A percentile compares a stretch with the other conserved stretches of the same genome.
Evolutionary conservation across 2,329 filamentous ascomycete genomes (phyloP).

Genomic region (Epichloe bromicola): DNA sequence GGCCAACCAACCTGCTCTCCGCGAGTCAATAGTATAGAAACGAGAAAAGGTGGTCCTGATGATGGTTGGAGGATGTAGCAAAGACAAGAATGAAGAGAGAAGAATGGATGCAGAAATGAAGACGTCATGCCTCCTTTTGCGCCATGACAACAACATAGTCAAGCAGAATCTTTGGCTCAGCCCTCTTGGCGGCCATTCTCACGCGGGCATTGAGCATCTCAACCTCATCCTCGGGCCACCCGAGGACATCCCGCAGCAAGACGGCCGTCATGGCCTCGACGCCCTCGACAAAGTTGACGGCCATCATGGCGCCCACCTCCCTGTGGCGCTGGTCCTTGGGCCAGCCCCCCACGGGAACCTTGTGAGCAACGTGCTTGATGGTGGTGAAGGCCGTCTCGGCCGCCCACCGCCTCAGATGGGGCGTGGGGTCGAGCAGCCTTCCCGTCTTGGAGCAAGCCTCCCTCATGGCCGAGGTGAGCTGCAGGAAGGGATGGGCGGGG

Average conservation of each 20-base stretch:
- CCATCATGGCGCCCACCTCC: constrained; percentile 26
- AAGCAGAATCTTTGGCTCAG: constrained; percentile 17
- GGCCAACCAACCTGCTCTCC: neutral
- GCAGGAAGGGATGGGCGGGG: constrained; percentile 21
- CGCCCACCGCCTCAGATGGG: constrained; percentile 16
- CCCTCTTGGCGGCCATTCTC: constrained; percentile 12
- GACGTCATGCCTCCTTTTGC: constrained; percentile 10
- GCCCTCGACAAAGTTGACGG: constrained; percentile 22
- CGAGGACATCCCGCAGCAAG: constrained; percentile 24
- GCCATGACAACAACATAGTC: constrained; percentile 19
- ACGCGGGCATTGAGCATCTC: constrained; percentile 22
- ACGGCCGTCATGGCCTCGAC: constrained; percentile 26
- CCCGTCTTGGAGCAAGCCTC: constrained; percentile 16
- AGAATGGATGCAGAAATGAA: neutral
- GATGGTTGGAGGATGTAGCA: neutral
- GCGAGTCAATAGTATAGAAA: neutral
- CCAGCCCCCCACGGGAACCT: constrained; percentile 26
- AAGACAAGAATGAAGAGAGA: neutral
- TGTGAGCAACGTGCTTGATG: constrained; percentile 19
- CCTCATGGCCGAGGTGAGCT: constrained; percentile 14
- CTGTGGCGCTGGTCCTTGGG: constrained; percentile 26
- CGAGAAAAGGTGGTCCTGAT: neutral
- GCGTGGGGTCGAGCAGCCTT: constrained; percentile 18
- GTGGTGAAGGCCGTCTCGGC: constrained; percentile 23
- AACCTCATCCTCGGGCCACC: constrained; percentile 28